Conservation (phyloP, 495 filamentous ascomycete species). For the Ascodesmis nigricans region DNA sequence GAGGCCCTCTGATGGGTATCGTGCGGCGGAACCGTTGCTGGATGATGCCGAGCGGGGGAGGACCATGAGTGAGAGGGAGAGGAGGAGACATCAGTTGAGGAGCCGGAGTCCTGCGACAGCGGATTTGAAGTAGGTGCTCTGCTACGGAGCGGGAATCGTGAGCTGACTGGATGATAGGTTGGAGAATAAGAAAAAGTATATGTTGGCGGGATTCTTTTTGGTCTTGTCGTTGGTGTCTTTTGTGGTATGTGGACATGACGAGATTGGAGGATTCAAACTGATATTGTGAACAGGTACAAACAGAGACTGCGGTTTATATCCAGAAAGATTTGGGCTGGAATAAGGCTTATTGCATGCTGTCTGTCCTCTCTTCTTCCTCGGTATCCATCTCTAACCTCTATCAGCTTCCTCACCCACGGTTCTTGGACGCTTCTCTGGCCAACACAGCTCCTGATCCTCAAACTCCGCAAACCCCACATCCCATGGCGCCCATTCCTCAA, state of each 20-base stretch:
- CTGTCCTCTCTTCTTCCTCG: conserved; percentile 8
- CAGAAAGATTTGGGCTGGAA: conserved; percentile 75
- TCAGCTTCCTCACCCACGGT: conserved; percentile 77
- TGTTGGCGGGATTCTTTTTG: conserved; percentile 65
- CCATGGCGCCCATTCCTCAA: conserved; percentile 80
- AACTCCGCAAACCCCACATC: conserved; percentile 36
- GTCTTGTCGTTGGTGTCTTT: conserved; percentile 62
- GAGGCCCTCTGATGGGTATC: too few species aligned
- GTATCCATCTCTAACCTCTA: conserved; percentile 5
- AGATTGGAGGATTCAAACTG: conserved; percentile 1
- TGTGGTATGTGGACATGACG: conserved; percentile 12
- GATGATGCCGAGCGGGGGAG: conserved; percentile 5
- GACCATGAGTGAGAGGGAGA: conserved; percentile 8
- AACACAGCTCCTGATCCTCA: conserved; percentile 54
- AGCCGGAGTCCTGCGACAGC: conserved; percentile 15
- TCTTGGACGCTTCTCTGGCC: conserved; percentile 85
- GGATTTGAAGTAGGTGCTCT: conserved; percentile 7
- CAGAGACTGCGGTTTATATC: conserved; percentile 83
- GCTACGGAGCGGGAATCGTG: not conserved
- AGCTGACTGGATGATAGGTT: conserved; percentile 17
- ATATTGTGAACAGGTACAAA: conserved; percentile 38
- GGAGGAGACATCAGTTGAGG: conserved; percentile 16
- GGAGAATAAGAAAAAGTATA: conserved; percentile 58
- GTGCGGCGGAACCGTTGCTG: conserved; percentile 11
- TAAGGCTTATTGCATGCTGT: conserved; percentile 97